Base-by-base conservation (phyloP, 441 rosid genomes). In the Erodium texanum region DNA sequence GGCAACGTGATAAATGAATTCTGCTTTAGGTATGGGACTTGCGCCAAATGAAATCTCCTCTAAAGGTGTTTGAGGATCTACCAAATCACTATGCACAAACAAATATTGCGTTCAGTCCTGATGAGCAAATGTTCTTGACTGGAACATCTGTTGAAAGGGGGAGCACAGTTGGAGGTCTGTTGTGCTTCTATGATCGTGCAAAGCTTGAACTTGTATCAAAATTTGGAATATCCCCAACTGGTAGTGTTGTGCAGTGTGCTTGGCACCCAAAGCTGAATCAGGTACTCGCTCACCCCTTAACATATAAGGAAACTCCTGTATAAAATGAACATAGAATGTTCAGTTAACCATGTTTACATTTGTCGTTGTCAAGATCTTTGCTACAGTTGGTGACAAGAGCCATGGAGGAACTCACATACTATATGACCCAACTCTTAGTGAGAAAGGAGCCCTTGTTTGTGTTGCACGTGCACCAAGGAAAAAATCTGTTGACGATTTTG, bases 211-310 rank as follows among this genome's bases (percentile, higher is more conserved):
- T 94, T 73, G 91, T 94, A 73, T 89, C 92, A 59, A 87, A 84
- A 78, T 85, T 89, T 67, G 99, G 97, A 23, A 82, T 94, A 68
- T 89, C 99, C 58, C 89, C 89, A 15, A 86, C 90, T 76, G 77
- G 80, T 75, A 94, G 97, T 72, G 99, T 94, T 59, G 97, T 92
- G 73, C 97, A 86, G 70, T 92, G 97, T 73, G 78, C 82, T 64
- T 94, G 99, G 97, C 97, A 94, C 78, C 90, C 97, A 45, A 91
- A 84, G 82, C 78, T 92, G 78, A 91, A 94, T 84, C 99, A 94
- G 97, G 97, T 92, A 70, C 68, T 29, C 70, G 27, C 18, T 64
- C 23, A 12, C 20, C 34, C 24, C 52, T 7, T 41, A 56, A 52
- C 71, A 48, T 34, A 22, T 41, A 48, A 1, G 18, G 41, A 41